Conservation (phyloP, 2,329 filamentous ascomycete genomes). For the Tolypocladium tropicale region DNA sequence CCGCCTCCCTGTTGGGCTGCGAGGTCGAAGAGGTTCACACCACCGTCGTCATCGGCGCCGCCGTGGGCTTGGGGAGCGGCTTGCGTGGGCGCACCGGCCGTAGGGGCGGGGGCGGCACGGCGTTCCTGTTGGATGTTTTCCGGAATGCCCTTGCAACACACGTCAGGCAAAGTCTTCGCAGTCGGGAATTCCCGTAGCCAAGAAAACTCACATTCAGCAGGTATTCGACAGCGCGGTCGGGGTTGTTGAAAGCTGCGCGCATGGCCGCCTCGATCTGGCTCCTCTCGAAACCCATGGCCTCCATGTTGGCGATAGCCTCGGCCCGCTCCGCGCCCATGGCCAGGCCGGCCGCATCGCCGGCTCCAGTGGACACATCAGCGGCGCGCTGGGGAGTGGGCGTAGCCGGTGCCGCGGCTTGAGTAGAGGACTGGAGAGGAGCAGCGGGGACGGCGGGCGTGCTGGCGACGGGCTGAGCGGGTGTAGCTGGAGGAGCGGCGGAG, state of each 20-base stretch:
- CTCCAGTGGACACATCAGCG: conserved; percentile 25
- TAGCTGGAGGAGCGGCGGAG: conserved; percentile 46
- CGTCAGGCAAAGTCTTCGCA: conserved; percentile 5
- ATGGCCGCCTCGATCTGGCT: conserved; percentile 85
- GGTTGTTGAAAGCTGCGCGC: conserved; percentile 94
- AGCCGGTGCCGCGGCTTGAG: conserved; percentile 37
- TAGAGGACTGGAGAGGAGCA: conserved; percentile 29
- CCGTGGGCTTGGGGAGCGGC: conserved; percentile 28
- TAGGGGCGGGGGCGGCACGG: conserved; percentile 30
- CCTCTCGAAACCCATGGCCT: conserved; percentile 91
- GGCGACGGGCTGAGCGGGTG: conserved; percentile 42
- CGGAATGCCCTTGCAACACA: conserved; percentile 64
- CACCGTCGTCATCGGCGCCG: conserved; percentile 50
- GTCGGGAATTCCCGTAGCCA: background rate
- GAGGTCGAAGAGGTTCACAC: conserved; percentile 85
- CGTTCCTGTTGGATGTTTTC: conserved; percentile 65
- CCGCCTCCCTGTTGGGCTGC: conserved; percentile 62
- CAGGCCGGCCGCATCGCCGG: conserved; percentile 59
- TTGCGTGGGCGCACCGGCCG: conserved; percentile 26
- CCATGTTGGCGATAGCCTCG: conserved; percentile 82
- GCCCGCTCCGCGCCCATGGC: conserved; percentile 76
- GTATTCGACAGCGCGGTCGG: conserved; percentile 94
- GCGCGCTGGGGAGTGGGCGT: conserved; percentile 44
- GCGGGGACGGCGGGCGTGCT: conserved; percentile 50
- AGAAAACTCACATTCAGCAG: conserved; percentile 63